A percentile compares a stretch with the other conserved stretches of the same genome.
Evolutionary conservation across 176 grass and related monocot species (phyloP).

Genomic region (Otatea glauca): DNA sequence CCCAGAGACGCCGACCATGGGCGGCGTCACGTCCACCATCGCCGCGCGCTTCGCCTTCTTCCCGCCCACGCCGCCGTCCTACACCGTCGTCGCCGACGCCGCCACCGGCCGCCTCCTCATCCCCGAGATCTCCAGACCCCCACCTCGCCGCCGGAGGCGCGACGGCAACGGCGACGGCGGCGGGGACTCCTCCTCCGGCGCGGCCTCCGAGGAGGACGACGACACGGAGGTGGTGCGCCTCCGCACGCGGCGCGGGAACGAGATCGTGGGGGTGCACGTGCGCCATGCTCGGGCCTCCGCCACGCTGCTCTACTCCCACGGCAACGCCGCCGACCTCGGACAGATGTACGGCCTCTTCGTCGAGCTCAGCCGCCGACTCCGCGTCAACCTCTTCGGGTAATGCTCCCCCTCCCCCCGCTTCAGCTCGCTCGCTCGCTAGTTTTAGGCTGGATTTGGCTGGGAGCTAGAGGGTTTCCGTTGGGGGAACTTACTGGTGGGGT

Average conservation of each 20-base stretch:
- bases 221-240: conserved; percentile 62
- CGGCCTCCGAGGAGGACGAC: conserved; percentile 40
- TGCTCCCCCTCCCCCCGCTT: background rate
- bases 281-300: conserved; percentile 60
- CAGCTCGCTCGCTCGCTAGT: background rate
- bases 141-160: conserved; percentile 47
- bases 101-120: conserved; percentile 68
- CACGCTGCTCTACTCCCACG: conserved; percentile 76
- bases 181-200: conserved; percentile 30
- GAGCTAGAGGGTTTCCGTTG: conserved; percentile 7
- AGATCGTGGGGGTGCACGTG: conserved; percentile 68
- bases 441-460: conserved; percentile 28
- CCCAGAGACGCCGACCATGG: conserved; percentile 52
- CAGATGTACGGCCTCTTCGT: conserved; percentile 75
- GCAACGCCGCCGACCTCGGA: conserved; percentile 73
- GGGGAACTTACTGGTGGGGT: conserved; percentile 23
- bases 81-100: conserved; percentile 66
- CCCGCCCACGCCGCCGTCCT: conserved; percentile 87
- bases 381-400: conserved; percentile 72
- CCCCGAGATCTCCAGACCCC: conserved; percentile 60
- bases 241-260: conserved; percentile 66
- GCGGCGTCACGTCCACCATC: conserved; percentile 86
- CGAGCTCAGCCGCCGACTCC: conserved; percentile 69
- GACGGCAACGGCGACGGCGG: conserved; percentile 42
- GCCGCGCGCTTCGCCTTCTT: conserved; percentile 94